These are phyloP conservation scores for Mycosarcoma mackinlayi DNA, from an alignment of 1,284 basidiomycete genomes.

Conservation along the genomic window DNA sequence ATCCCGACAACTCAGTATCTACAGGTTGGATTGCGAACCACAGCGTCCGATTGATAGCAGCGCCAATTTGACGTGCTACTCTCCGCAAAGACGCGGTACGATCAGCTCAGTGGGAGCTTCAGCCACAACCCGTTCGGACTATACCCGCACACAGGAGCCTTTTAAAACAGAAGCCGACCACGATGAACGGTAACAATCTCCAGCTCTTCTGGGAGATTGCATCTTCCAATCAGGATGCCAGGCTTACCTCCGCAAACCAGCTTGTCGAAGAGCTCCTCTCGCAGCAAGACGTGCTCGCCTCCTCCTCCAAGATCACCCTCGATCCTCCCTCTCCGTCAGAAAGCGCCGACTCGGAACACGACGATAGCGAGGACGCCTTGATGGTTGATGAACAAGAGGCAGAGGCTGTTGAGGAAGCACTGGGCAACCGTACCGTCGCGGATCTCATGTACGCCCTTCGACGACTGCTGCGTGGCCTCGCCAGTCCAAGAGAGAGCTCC, in stretches of 20 bases:
- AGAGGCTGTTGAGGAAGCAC: slow-evolving; percentile 70
- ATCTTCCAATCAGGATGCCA: slow-evolving; percentile 80
- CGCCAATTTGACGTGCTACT: no score
- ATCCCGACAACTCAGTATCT: no score
- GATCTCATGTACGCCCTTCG: slow-evolving; percentile 71
- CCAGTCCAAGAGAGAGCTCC: slow-evolving; percentile 90
- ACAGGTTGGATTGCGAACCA: no score
- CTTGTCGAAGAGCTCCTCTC: slow-evolving; percentile 77
- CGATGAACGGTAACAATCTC: slow-evolving; percentile 80
- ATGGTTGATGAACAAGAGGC: slow-evolving; percentile 36
- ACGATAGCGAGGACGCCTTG: slow-evolving; percentile 57
- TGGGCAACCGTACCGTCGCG: slow-evolving; percentile 72
- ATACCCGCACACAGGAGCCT: no score
- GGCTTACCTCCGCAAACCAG: slow-evolving; percentile 85
- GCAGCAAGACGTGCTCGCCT: slow-evolving; percentile 40
- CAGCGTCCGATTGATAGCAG: no score
- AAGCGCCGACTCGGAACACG: slow-evolving; percentile 69
- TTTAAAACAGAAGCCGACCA: no score
- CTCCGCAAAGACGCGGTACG: no score
- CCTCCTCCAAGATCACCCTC: slow-evolving; percentile 46
- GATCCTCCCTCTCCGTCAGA: slow-evolving; percentile 21
- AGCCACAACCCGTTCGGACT: no score
- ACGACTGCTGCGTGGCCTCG: slow-evolving; percentile 75
- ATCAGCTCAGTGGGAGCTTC: no score
- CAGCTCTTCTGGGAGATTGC: slow-evolving; percentile 94